Base-by-base conservation (phyloP, 208 protist genomes). In the Acanthamoeba sp. region DNA sequence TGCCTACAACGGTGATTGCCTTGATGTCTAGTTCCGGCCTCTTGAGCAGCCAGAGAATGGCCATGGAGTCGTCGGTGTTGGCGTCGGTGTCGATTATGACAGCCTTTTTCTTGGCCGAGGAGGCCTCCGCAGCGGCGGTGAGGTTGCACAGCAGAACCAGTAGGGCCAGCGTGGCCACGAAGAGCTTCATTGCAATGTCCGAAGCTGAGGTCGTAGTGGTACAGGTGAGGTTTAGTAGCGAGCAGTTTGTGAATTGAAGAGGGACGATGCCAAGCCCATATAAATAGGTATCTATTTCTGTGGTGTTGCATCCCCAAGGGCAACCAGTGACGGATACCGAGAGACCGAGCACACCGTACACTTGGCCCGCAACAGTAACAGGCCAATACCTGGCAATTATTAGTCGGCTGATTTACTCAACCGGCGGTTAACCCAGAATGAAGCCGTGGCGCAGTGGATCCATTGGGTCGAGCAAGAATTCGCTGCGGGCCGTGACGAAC, bases 81-180 rank as follows among this genome's bases (percentile, higher is more conserved):
- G 73, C 73, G n/a, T 84, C 73, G 18, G 73, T 84, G 36, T 55
- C 34, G 34, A 84, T 84, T 34, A 84, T 55, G 40, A 84, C 73
- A 32, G 22, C 29, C 29, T n/a, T 29, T 29, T 73, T 73, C 34
- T 38, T 73, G 64, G 6, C 20, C 64, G 64, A 50, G 45, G 45
- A 20, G 45, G 45, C 45, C 1, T 50, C 45, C 45, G 18, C 45
- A n/a, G n/a, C n/a, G n/a, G n/a, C n/a, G 45, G 45, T 16, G 2
- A 50, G 45, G 45, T 9, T 16, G 45, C 45, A 50, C 45, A 50
- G 1, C n/a, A n/a, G 9, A 9, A 69, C 14, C 29, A 73, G 10
- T 18, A 73, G 20, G 64, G 29, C 14, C 22, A 73, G n/a, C 9
- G 64, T 29, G 29, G 34, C 29, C 64, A 73, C 1, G n/a, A 50